Conservation (phyloP, 1,139 yeast genomes). For the Yamadazyma sp. region DNA sequence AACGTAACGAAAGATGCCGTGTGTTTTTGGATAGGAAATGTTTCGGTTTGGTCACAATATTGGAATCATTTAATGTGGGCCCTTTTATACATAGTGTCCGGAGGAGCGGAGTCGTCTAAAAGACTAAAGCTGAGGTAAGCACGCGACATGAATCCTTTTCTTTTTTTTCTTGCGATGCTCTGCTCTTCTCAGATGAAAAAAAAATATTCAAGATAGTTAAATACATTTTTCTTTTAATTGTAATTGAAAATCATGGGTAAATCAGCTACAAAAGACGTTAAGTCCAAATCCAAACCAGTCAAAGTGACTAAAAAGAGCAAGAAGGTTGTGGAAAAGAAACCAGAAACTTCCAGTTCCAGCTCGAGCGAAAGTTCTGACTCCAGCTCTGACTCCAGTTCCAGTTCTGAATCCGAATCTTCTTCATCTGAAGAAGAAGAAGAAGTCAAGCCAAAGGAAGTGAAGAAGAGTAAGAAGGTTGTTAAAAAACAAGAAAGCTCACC, state of each 20-base stretch:
- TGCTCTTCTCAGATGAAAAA: conserved; percentile 6
- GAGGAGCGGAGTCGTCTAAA: conserved; percentile 1
- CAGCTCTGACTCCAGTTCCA: conserved; percentile 17
- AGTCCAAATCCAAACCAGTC: conserved; percentile 21
- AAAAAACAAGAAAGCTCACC: conserved; percentile 14
- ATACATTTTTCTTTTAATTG: neutral
- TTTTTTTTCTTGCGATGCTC: conserved; percentile 15
- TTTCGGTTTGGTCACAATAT: too few species aligned
- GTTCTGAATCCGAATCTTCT: conserved; percentile 11
- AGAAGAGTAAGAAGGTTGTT: conserved; percentile 8
- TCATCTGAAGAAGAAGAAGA: conserved; percentile 15
- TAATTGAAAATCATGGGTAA: conserved; percentile 11
- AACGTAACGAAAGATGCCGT: too few species aligned
- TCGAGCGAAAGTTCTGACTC: conserved; percentile 2
- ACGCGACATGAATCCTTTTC: neutral
- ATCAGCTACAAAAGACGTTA: conserved; percentile 25
- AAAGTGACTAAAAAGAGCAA: conserved; percentile 12
- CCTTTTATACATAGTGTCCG: neutral
- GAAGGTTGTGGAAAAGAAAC: conserved; percentile 10
- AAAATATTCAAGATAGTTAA: neutral
- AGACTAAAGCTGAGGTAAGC: neutral
- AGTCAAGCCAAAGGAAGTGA: conserved; percentile 7
- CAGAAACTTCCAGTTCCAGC: conserved; percentile 8
- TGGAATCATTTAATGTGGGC: too few species aligned
- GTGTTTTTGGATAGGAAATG: too few species aligned